These are phyloP conservation scores for Anaeromyces robustus DNA, from an alignment of 192 early-diverging fungal species.

Conservation along the genomic window DNA sequence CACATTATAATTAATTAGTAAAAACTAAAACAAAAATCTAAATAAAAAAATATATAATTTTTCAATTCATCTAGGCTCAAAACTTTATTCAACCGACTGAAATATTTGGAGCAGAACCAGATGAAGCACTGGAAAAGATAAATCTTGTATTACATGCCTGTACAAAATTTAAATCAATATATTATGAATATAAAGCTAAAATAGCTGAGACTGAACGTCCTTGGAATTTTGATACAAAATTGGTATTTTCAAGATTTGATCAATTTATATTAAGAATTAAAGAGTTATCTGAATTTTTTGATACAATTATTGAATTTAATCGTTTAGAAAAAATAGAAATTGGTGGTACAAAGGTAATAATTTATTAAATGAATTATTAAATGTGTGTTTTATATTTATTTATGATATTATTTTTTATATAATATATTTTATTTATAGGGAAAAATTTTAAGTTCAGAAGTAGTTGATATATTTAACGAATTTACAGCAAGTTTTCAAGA, in stretches of 20 bases:
- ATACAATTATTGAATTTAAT: slow-evolving; percentile 56
- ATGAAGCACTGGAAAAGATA: slow-evolving; percentile 39
- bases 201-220: slow-evolving; percentile 20
- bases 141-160: slow-evolving; percentile 26
- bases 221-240: slow-evolving; percentile 46
- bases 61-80: no score
- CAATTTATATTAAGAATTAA: slow-evolving; percentile 31
- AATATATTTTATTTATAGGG: slow-evolving; percentile 16
- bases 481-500: slow-evolving; percentile 25
- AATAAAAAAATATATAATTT: no score
- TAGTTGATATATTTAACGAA: slow-evolving; percentile 42
- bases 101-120: slow-evolving; percentile 38
- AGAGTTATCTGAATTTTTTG: slow-evolving; percentile 38
- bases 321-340: slow-evolving; percentile 52
- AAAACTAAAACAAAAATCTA: no score
- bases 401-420: slow-evolving; percentile 5
- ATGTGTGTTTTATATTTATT: slow-evolving; percentile 1
- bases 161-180: slow-evolving; percentile 30
- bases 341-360: slow-evolving; percentile 41
- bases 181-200: slow-evolving; percentile 26
- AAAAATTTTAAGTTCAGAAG: slow-evolving; percentile 45
- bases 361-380: not conserved
- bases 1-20: no score
- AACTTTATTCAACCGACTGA: slow-evolving; percentile 37
- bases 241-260: slow-evolving; percentile 37